Evolutionary conservation across 768 basidiomycete genomes (phyloP).

Genomic region (Candolleomyces aberdarensis): DNA sequence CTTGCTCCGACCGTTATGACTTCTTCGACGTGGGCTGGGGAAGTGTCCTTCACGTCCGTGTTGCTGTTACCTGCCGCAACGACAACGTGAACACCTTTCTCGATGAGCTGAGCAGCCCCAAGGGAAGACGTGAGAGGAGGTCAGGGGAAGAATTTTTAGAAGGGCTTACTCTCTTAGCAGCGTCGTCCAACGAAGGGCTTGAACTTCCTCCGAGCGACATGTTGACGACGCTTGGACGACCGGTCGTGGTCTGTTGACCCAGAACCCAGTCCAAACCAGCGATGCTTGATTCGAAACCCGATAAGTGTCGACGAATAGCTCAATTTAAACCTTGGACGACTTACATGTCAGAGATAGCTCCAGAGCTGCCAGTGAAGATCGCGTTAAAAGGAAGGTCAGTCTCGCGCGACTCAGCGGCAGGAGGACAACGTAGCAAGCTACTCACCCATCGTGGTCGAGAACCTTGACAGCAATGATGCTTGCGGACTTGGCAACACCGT

Average conservation of each 20-base stretch:
- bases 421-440: constrained; percentile 18
- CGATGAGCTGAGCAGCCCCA: constrained; percentile 18
- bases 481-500: constrained; percentile 25
- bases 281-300: constrained; percentile 11
- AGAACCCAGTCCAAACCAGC: constrained; percentile 28
- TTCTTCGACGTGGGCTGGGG: constrained; percentile 24
- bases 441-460: neutral
- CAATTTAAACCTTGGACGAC: neutral
- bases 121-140: neutral
- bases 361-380: constrained; percentile 12
- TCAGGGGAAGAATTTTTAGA: neutral
- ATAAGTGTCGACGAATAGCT: neutral
- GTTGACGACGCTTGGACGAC: constrained; percentile 26
- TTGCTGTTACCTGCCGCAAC: constrained; percentile 29
- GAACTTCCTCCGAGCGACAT: constrained; percentile 32
- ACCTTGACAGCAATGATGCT: constrained; percentile 16
- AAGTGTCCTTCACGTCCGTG: constrained; percentile 20
- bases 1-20: constrained; percentile 32
- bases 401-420: constrained; percentile 5
- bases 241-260: constrained; percentile 6
- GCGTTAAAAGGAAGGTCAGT: neutral
- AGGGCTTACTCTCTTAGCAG: constrained; percentile 20
- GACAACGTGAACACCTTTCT: constrained; percentile 26
- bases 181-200: constrained; percentile 24
- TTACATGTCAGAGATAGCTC: constrained; percentile 15